Evolutionary conservation across 2,329 filamentous ascomycete genomes (phyloP).

Genomic region (Acrocalymma vagum): DNA sequence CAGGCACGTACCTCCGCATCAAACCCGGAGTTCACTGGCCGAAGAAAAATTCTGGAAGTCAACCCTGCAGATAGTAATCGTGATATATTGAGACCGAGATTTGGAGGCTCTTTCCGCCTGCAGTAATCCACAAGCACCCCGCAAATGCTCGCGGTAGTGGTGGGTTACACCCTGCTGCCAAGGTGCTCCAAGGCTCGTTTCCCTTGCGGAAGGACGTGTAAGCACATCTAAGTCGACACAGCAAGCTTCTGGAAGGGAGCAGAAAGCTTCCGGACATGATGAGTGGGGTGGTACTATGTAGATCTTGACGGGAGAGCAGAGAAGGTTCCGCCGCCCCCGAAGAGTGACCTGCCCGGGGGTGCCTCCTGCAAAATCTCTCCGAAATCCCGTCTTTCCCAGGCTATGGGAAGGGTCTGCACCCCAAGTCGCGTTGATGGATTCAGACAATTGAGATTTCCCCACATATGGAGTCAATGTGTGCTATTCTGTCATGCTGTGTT

Average conservation of each 20-base stretch:
- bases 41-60: slow-evolving; percentile 30
- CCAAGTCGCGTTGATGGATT: not conserved
- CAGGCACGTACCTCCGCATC: slow-evolving; percentile 16
- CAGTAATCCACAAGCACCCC: slow-evolving; percentile 31
- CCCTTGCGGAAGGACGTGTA: slow-evolving; percentile 6
- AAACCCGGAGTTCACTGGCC: slow-evolving; percentile 20
- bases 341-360: slow-evolving; percentile 1
- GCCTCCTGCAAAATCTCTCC: slow-evolving; percentile 1
- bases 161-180: slow-evolving; percentile 15
- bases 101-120: slow-evolving; percentile 28
- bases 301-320: slow-evolving; percentile 8
- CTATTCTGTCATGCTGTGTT: not conserved
- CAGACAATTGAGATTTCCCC: not conserved
- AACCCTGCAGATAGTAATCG: slow-evolving; percentile 28
- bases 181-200: slow-evolving; percentile 13
- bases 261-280: slow-evolving; percentile 9
- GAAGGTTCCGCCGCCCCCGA: not conserved
- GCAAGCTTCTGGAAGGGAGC: slow-evolving; percentile 31
- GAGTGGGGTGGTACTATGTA: not conserved
- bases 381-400: slow-evolving; percentile 5
- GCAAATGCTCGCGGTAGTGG: slow-evolving; percentile 17
- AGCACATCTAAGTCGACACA: slow-evolving; percentile 10
- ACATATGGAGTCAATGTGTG: too few species aligned
- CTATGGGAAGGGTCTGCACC: not conserved
- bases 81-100: slow-evolving; percentile 30